phyloP scores from a whole-genome alignment of 2,329 filamentous ascomycete genomes.

The Hymenoscyphus linearis region DNA sequence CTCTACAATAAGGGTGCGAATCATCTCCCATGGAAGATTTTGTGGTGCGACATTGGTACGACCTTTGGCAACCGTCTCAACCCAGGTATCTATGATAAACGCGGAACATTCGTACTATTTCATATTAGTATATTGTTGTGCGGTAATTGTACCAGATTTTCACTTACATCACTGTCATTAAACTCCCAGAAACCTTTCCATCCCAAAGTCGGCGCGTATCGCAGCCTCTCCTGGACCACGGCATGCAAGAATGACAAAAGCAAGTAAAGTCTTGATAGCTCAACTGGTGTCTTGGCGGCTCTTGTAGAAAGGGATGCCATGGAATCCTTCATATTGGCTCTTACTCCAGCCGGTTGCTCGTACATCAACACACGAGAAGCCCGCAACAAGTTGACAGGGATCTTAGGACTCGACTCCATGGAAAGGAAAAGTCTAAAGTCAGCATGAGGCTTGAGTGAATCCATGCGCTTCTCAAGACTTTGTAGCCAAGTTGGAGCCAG shows the following conservation, averaged over 20 bases:
- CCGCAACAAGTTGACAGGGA: conserved; percentile 89
- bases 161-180: conserved; percentile 94
- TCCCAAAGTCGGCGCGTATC: conserved; percentile 87
- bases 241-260: conserved; percentile 92
- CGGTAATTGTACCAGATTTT: not conserved
- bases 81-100: conserved; percentile 93
- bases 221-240: conserved; percentile 87
- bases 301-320: conserved; percentile 75
- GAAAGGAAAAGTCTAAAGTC: conserved; percentile 95
- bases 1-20: conserved; percentile 82
- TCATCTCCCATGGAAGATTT: conserved; percentile 95
- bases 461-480: conserved; percentile 93
- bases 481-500: conserved; percentile 94
- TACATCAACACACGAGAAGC: conserved; percentile 95
- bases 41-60: conserved; percentile 89
- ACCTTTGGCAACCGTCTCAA: conserved; percentile 74
- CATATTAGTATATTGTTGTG: conserved; percentile 68
- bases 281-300: conserved; percentile 76
- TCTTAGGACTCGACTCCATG: conserved; percentile 96
- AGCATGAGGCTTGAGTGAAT: conserved; percentile 86
- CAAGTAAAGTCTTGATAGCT: conserved; percentile 84
- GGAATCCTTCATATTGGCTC: conserved; percentile 98
- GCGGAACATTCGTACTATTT: conserved; percentile 89
- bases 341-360: conserved; percentile 93
- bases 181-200: conserved; percentile 99